Evolutionary conservation across 306 rosid genomes (phyloP).

Genomic region (Vigna trinervia): DNA sequence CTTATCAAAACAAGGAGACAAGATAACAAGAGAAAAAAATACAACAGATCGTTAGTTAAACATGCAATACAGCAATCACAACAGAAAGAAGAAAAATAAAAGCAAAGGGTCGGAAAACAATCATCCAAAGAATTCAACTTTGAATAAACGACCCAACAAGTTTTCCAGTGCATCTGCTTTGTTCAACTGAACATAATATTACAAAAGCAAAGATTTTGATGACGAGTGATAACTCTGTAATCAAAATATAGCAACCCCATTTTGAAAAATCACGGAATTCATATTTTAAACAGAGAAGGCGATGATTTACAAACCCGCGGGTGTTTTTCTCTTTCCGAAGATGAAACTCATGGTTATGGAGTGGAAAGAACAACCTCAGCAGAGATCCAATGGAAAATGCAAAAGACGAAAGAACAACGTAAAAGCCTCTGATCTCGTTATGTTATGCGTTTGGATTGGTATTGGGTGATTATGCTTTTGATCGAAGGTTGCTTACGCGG

Average conservation of each 20-base stretch:
- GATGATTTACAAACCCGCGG: conserved; percentile 70
- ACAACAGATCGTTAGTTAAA: conserved; percentile 18
- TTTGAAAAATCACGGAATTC: not conserved
- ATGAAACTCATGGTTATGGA: conserved; percentile 75
- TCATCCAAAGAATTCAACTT: not conserved
- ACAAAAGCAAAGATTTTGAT: not conserved
- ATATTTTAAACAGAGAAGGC: not conserved
- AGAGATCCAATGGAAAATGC: conserved; percentile 7
- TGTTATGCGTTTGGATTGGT: conserved; percentile 33
- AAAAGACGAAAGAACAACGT: not conserved
- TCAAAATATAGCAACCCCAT: conserved; percentile 34
- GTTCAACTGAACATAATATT: not conserved
- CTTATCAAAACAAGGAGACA: not conserved
- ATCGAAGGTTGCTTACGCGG: conserved; percentile 56
- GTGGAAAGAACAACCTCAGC: conserved; percentile 12
- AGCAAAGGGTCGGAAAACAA: not conserved
- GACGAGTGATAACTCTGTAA: not conserved
- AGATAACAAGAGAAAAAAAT: not conserved
- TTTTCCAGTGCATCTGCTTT: not conserved
- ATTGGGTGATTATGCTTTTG: conserved; percentile 15
- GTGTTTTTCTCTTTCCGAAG: conserved; percentile 92
- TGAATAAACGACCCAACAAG: not conserved
- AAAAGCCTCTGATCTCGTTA: not conserved
- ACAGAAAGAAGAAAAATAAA: not conserved
- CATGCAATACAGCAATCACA: not conserved